These are phyloP conservation scores for Exophiala sp. DNA, from an alignment of 2,329 filamentous ascomycete species.

Conservation along the genomic window DNA sequence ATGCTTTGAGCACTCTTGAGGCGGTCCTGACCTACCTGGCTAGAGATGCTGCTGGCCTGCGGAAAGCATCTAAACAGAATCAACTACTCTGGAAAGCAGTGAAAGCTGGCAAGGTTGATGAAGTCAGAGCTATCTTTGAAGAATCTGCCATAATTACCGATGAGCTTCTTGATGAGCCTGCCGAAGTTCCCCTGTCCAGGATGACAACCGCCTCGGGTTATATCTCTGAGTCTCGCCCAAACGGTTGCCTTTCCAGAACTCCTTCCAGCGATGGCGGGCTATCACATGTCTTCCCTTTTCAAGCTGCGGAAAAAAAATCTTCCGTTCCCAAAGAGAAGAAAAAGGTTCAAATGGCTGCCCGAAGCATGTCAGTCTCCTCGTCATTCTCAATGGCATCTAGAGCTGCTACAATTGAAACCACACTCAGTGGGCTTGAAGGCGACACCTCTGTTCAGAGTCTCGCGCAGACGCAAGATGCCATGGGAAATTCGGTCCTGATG, in stretches of 20 bases:
- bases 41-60: slow-evolving; percentile 71
- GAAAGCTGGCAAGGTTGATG: slow-evolving; percentile 67
- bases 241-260: slow-evolving; percentile 33
- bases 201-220: slow-evolving; percentile 18
- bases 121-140: slow-evolving; percentile 73
- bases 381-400: slow-evolving; percentile 76
- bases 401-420: slow-evolving; percentile 69
- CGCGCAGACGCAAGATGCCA: slow-evolving; percentile 51
- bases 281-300: slow-evolving; percentile 87
- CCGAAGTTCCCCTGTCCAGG: slow-evolving; percentile 23
- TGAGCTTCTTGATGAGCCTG: slow-evolving; percentile 42
- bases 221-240: slow-evolving; percentile 21
- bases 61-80: slow-evolving; percentile 80
- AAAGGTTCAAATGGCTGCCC: slow-evolving; percentile 80
- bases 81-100: slow-evolving; percentile 81
- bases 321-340: slow-evolving; percentile 47
- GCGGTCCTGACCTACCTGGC: slow-evolving; percentile 85
- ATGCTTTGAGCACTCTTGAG: slow-evolving; percentile 91
- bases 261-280: slow-evolving; percentile 46
- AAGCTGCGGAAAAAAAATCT: slow-evolving; percentile 46
- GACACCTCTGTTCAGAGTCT: slow-evolving; percentile 73
- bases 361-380: slow-evolving; percentile 82
- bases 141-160: slow-evolving; percentile 51
- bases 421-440: slow-evolving; percentile 67
- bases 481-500: slow-evolving; percentile 81